Conservation (phyloP, 306 rosid genomes). For the barrel medic (Medicago truncatula) region DNA sequence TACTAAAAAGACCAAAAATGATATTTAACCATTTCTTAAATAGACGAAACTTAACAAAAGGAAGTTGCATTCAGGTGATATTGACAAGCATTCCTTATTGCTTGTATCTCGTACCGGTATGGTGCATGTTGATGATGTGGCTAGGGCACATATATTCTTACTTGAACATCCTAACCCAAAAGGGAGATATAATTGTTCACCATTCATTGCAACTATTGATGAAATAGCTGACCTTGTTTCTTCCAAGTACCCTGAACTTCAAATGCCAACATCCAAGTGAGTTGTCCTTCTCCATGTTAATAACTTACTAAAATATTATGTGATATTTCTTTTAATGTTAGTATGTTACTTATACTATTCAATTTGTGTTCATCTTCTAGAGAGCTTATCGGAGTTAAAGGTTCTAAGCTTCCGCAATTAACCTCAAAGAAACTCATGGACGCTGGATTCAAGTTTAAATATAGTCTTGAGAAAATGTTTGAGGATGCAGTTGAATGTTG, state of each 20-base stretch:
- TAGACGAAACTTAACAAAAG: not conserved
- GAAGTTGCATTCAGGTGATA: slow-evolving; percentile 1
- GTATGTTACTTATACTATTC: not conserved
- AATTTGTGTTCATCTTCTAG: slow-evolving; percentile 30
- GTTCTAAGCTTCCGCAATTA: slow-evolving; percentile 15
- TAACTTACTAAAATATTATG: not conserved
- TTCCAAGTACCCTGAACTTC: slow-evolving; percentile 49
- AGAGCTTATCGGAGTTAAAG: slow-evolving; percentile 42
- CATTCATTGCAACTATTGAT: slow-evolving; percentile 36
- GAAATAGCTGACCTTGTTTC: slow-evolving; percentile 43
- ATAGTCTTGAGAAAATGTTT: slow-evolving; percentile 57
- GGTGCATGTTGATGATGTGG: slow-evolving; percentile 68
- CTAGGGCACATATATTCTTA: slow-evolving; percentile 58
- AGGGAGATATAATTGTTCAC: slow-evolving; percentile 70
- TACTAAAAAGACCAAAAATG: no score
- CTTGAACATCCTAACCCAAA: slow-evolving; percentile 54
- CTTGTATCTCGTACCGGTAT: slow-evolving; percentile 17
- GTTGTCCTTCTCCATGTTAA: slow-evolving; percentile 24
- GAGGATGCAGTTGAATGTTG: slow-evolving; percentile 51
- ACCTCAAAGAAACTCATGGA: slow-evolving; percentile 59
- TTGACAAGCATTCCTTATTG: not conserved
- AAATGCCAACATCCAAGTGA: slow-evolving; percentile 53
- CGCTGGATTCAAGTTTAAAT: slow-evolving; percentile 58
- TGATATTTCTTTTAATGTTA: not conserved
- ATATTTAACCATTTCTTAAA: not conserved